Base-by-base conservation (phyloP, 2,329 filamentous ascomycete species). In the Claviceps sp. region DNA sequence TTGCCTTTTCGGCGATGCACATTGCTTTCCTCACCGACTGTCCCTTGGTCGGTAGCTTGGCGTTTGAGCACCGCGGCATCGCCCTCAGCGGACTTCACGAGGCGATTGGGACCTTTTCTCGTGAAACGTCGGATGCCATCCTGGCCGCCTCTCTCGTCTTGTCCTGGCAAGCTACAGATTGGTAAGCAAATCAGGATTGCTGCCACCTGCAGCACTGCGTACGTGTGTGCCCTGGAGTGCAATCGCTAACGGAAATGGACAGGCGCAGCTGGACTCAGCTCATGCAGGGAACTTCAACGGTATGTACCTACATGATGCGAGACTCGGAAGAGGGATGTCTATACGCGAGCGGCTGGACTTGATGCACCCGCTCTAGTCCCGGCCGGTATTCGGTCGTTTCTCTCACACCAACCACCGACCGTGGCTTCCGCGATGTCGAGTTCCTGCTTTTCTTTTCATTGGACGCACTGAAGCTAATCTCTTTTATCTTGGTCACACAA, bases 91-190 rank as follows among this genome's bases (percentile, higher is more conserved):
- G 91, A 3, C 72, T 97, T 47, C 88, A 95, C 62, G 85, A 90
- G 62, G 88, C 89, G 30, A 90, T 97, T 59, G 81, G 83, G 45
- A 77, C 78, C 20, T 96, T 97, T 68, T 94, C 86, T 2, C 82
- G 82, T 60, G 82, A 85, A 50, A 95, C 89, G 55, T 91, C 88
- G 2, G 91, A 98, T 69, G 89, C 90, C 44, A 84, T 96, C 56
- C 77, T 98, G 51, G 91, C 90, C 26, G 88, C 90, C 37, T 96
- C 91, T 26, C 81, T 96, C 45, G 79, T 97, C 47, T 77, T 98
- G 48, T 94, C 90, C 40, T 97, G 93, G 90, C 91, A 97, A 72
- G 87, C 88, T 52, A 93, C 85, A 55, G 91, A 97, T 72, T 97
- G 90, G 91, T 94, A 77, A 75, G 84, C 52, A 26, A 48, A 38